Base-by-base conservation (phyloP, 1,284 basidiomycete species). In the Phellopilus nigrolimitatus region DNA sequence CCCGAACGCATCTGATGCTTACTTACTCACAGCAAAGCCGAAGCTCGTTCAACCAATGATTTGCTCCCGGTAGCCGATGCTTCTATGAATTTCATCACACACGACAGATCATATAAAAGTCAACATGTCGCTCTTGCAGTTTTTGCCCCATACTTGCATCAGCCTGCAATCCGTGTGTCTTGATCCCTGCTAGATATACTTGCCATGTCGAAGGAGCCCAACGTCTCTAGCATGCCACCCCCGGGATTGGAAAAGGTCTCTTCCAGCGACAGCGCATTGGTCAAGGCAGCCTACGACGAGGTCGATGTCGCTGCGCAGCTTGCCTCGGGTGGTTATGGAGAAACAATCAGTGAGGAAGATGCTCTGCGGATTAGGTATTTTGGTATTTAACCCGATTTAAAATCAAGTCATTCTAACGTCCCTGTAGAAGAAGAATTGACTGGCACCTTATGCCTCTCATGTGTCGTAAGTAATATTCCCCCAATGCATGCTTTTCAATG, bases 261-360 rank as follows among this genome's bases (percentile, higher is more conserved):
- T 31, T 40, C 39, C 34, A 17, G 19, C 12, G 34, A 37, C n/a
- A 13, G n/a, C 34, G 19, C n/a, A 19, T 13, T 31, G 10, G 21
- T 24, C 15, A 31, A n/a, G 13, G 28, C 27, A 6, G 60, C 61
- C 8, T 63, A 64, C 25, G 56, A 60, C 13, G 69, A 76, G 22
- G 66, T 76, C 47, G 76, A 78, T 60, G 66, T 72, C 10, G 76
- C 73, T 27, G 76, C 75, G 45, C 64, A 68, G 48, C 62, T 75
- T 19, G 59, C 60, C 8, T 59, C 64, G 38, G 67, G 66, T 41
- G 62, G 46, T 12, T 13, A 63, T 34, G 68, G 69, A 51, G 61
- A 57, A 31, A 66, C 65, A 21, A 59, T 77, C 49, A 68, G 72
- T 58, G 70, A 71, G 13, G 67, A 68, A 50, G 67, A 67, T 25